Percentiles rank a stretch among this genome's conserved stretches.
These are phyloP conservation scores for Cryptococcus sp. DNA, from an alignment of 1,284 basidiomycete genomes.

Conservation along the genomic window DNA sequence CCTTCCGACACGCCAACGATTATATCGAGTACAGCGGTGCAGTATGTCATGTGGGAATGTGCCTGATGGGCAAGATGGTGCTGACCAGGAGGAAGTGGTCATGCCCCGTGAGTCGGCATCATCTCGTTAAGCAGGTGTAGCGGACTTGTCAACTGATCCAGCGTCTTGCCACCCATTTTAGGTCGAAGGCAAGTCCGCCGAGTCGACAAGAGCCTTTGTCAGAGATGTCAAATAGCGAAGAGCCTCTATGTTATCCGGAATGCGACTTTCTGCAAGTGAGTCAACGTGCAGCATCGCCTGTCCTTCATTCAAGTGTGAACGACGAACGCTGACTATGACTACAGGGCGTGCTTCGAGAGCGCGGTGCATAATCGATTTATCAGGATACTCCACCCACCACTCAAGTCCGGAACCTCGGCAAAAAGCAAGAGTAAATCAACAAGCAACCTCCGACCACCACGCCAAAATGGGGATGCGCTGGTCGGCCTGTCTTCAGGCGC, in stretches of 20 bases:
- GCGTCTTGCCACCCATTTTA: slow-evolving; percentile 13
- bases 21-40: background rate
- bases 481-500: slow-evolving; percentile 47
- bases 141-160: background rate
- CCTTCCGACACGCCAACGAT: too few species aligned
- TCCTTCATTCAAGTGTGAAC: background rate
- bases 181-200: slow-evolving; percentile 24
- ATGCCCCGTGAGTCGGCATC: slow-evolving; percentile 42
- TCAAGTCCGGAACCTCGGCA: slow-evolving; percentile 16
- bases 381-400: slow-evolving; percentile 34
- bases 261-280: slow-evolving; percentile 44
- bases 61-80: slow-evolving; percentile 21
- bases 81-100: slow-evolving; percentile 22
- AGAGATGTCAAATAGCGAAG: slow-evolving; percentile 37
- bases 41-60: slow-evolving; percentile 46
- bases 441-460: slow-evolving; percentile 25
- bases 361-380: slow-evolving; percentile 30
- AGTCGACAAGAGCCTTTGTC: slow-evolving; percentile 36
- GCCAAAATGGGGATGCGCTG: slow-evolving; percentile 29
- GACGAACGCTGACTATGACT: background rate
- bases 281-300: background rate
- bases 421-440: slow-evolving; percentile 6
- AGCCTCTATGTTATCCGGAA: slow-evolving; percentile 41
- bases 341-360: slow-evolving; percentile 37
- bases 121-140: background rate